Percentiles rank a stretch among this genome's conserved stretches.
Conservation (phyloP, 2,329 filamentous ascomycete genomes). For the Chalara sp. region DNA sequence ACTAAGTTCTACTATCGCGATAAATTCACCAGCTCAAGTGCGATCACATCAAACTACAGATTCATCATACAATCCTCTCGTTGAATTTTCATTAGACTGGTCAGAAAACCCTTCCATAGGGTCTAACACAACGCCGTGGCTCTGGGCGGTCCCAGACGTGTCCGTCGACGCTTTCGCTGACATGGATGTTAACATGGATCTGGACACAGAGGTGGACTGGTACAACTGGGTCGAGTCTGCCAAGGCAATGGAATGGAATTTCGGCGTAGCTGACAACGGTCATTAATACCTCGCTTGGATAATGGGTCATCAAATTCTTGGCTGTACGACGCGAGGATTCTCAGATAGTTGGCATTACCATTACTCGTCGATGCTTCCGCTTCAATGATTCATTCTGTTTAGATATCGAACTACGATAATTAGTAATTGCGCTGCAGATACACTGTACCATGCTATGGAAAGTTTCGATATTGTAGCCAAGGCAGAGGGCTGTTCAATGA, state of each 20-base stretch:
- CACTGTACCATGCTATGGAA: no score
- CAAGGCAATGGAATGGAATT: constrained; percentile 31
- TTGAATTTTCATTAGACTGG: constrained; percentile 5
- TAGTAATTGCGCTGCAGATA: no score
- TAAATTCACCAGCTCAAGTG: constrained; percentile 2
- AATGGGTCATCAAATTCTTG: no score
- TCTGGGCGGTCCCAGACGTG: constrained; percentile 20
- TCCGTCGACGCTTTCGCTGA: constrained; percentile 17
- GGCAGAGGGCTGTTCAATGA: no score
- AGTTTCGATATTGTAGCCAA: no score
- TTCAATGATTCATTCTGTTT: no score
- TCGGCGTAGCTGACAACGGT: no score
- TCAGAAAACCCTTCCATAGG: not conserved
- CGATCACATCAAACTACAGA: not conserved
- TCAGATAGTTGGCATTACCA: no score
- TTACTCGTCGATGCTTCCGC: no score
- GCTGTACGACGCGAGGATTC: no score
- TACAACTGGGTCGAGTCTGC: constrained; percentile 32
- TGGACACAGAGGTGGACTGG: constrained; percentile 30
- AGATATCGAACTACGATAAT: no score
- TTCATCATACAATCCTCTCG: constrained; percentile 5
- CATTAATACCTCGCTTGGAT: no score
- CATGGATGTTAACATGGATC: constrained; percentile 23
- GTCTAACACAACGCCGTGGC: constrained; percentile 16
- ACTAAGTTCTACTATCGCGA: not conserved